Evolutionary conservation across 2,329 filamentous ascomycete genomes (phyloP), one percentile per base, ranked within the genome.

Genomic region (Neopestalotiopsis sp.): DNA sequence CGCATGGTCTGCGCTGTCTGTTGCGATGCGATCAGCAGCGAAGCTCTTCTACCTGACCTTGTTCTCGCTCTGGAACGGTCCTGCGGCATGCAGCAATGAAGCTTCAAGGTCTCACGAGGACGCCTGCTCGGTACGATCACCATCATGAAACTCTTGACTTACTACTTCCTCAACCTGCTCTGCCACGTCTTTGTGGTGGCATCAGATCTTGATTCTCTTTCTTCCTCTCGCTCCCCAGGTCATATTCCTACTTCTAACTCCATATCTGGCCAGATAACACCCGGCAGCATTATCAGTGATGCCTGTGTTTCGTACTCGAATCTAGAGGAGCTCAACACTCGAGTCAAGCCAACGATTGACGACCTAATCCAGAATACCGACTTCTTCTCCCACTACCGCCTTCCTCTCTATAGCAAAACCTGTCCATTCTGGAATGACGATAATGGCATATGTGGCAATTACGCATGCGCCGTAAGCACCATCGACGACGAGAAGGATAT

Each of bases 361-460:
- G 91, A 93, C 67, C 89, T 99, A 60, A 97, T 94, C 0, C 89
- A 89, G 74, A 90, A 92, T 66, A 97, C 95, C 80, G 96, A 99
- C 81, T 99, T 98, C 87, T 99, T 99, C 83, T 95, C 95, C 66
- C 94, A 98, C 82, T 99, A 98, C 84, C 92, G 96, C 69, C 84
- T 99, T 60, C 98, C 98, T 79, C 88, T 99, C 24, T 99, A 94
- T 82, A 92, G 97, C 81, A 97, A 96, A 81, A 90, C 89, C 82
- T 99, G 96, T 77, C 96, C 96, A 0, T 99, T 98, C 80, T 99
- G 96, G 95, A 89, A 91, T 77, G 96, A 99, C 80, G 91, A 94
- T 71, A 92, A 92, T 81, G 94, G 94, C 80, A 93, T 98, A 87
- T 99, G 96, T 81, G 96, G 95, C 72, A 99, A 99, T 82, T 94